phyloP scores from a whole-genome alignment of 148 eudicot species.

The Fagopyrum tataricum region DNA sequence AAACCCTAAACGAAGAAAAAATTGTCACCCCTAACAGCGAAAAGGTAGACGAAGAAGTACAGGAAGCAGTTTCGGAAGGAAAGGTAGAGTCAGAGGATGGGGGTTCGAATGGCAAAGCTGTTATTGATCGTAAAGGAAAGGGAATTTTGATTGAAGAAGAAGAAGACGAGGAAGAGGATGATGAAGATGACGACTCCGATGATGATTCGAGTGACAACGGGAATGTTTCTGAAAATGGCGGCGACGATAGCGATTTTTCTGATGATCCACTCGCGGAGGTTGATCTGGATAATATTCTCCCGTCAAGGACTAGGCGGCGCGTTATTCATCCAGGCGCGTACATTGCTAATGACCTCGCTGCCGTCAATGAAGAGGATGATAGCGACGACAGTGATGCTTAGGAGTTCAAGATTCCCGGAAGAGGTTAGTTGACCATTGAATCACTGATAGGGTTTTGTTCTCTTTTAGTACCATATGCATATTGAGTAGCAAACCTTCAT shows the following conservation, averaged over 20 bases:
- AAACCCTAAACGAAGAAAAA: slow-evolving; percentile 8
- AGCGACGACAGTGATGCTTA: slow-evolving; percentile 15
- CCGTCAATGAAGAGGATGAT: slow-evolving; percentile 1
- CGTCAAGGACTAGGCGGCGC: slow-evolving; percentile 64
- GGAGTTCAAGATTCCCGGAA: not conserved
- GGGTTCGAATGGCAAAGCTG: slow-evolving; percentile 12
- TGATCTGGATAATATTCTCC: slow-evolving; percentile 73
- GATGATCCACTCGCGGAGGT: slow-evolving; percentile 87
- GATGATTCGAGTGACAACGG: slow-evolving; percentile 10
- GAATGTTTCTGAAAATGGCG: not conserved
- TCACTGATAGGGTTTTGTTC: slow-evolving; percentile 8
- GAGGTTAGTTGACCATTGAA: slow-evolving; percentile 4
- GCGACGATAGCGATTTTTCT: slow-evolving; percentile 37
- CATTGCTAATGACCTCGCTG: slow-evolving; percentile 27
- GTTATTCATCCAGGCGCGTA: slow-evolving; percentile 28
- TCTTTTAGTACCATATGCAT: not conserved
- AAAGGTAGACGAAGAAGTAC: not conserved
- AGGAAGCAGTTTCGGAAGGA: not conserved
- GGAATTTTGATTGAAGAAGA: slow-evolving; percentile 14
- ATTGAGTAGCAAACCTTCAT: not conserved
- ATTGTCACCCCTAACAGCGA: not conserved
- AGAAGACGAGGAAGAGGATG: not conserved
- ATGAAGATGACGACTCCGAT: not conserved
- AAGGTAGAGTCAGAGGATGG: slow-evolving; percentile 3
- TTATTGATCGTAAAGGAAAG: slow-evolving; percentile 14